These are phyloP conservation scores for Pythium aristosporum DNA, from an alignment of 352 stramenopile genomes.

Conservation along the genomic window DNA sequence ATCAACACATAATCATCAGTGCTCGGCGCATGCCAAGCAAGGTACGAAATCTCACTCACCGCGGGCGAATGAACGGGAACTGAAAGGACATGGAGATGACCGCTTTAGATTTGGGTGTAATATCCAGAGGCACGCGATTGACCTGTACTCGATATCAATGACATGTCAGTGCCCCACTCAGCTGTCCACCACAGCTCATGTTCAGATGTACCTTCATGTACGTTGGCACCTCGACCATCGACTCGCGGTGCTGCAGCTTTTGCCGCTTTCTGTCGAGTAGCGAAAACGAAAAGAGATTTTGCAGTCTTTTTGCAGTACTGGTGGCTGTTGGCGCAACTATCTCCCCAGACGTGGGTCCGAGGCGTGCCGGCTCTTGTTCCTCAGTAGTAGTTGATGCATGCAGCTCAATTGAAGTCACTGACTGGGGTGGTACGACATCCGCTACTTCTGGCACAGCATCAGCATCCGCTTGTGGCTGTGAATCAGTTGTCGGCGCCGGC, in stretches of 20 bases:
- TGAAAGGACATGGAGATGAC: conserved; percentile 60
- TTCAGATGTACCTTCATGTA: conserved; percentile 31
- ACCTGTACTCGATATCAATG: conserved; percentile 26
- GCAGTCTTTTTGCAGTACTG: conserved; percentile 22
- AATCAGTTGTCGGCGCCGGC: too few species aligned
- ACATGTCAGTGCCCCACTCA: neutral
- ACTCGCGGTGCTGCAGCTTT: conserved; percentile 19
- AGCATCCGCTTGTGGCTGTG: neutral
- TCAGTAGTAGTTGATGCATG: neutral
- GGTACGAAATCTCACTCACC: conserved; percentile 28
- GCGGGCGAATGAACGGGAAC: conserved; percentile 60
- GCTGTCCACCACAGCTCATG: neutral
- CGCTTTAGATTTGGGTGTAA: conserved; percentile 56
- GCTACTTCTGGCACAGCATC: neutral
- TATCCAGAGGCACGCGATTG: conserved; percentile 47
- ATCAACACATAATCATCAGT: too few species aligned
- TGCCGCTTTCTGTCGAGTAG: conserved; percentile 37
- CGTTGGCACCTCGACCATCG: conserved; percentile 32
- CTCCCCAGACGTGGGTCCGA: neutral
- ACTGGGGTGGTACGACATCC: neutral
- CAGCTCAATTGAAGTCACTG: neutral
- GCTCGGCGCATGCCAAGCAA: too few species aligned
- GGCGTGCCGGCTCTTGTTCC: neutral
- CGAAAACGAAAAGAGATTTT: conserved; percentile 35
- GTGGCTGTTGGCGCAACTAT: neutral